A percentile compares a stretch with the other conserved stretches of the same genome.
Evolutionary conservation across 2,329 filamentous ascomycete genomes (phyloP).

Genomic region (Ciborinia camelliae): DNA sequence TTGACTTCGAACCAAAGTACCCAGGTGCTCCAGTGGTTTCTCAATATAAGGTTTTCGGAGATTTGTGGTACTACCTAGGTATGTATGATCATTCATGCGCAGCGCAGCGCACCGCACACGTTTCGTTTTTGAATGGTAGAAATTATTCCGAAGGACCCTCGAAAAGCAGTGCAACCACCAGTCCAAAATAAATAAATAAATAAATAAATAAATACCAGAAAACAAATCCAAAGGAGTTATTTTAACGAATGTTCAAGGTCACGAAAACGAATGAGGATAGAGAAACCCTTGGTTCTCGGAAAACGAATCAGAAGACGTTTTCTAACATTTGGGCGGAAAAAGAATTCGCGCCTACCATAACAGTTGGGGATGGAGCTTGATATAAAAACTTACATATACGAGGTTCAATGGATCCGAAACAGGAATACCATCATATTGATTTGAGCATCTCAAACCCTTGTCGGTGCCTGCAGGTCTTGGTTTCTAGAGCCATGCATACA

Average conservation of each 20-base stretch:
- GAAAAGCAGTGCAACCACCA: constrained; percentile 6
- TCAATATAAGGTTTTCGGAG: constrained; percentile 1
- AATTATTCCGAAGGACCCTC: neutral
- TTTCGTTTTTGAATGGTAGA: neutral
- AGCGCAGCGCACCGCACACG: neutral
- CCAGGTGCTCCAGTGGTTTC: too few relatives aligned
- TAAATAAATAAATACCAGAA: too few relatives aligned
- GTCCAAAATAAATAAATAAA: too few relatives aligned
- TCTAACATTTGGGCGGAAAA: neutral
- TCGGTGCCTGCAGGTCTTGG: constrained; percentile 17
- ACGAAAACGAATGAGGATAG: constrained; percentile 1
- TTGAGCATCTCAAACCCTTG: neutral
- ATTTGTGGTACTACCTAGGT: constrained; percentile 9
- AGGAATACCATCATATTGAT: constrained; percentile 10
- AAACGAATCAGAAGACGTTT: constrained; percentile 5
- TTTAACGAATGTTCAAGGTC: neutral
- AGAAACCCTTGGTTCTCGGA: neutral
- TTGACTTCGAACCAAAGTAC: constrained; percentile 2
- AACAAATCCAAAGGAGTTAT: neutral
- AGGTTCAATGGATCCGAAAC: neutral
- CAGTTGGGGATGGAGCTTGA: neutral
- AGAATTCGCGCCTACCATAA: neutral
- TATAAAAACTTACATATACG: constrained; percentile 1
- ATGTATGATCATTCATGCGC: neutral
- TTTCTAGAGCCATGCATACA: neutral